Evolutionary conservation across 2,329 filamentous ascomycete species (phyloP).

Genomic region (Aureobasidium sp.): DNA sequence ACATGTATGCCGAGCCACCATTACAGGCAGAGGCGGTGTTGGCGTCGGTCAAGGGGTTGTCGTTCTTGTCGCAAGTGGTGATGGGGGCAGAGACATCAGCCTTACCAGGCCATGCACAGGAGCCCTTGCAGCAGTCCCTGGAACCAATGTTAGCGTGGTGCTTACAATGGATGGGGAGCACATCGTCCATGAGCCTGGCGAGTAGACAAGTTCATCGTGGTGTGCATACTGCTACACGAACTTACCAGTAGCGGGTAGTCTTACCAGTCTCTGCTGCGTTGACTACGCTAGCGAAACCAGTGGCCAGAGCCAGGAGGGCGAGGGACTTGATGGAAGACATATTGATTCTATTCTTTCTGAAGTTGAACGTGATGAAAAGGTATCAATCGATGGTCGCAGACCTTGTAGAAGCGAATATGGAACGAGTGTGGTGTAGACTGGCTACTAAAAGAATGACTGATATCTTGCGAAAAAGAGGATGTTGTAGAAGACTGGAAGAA

Average conservation of each 20-base stretch:
- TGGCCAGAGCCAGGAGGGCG: constrained; percentile 21
- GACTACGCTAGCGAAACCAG: constrained; percentile 19
- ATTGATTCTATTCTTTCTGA: not conserved
- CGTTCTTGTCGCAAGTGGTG: constrained; percentile 46
- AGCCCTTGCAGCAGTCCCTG: constrained; percentile 62
- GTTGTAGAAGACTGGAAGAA: not conserved
- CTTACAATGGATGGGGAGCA: not conserved
- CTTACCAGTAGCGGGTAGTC: constrained; percentile 32
- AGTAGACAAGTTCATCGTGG: not conserved
- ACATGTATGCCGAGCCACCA: constrained; percentile 52
- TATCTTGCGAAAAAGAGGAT: not conserved
- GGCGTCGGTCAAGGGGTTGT: constrained; percentile 46
- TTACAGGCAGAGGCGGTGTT: constrained; percentile 46
- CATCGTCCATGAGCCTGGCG: not conserved
- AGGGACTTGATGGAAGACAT: constrained; percentile 19
- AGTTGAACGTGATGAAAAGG: not conserved
- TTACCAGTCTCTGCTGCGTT: constrained; percentile 24
- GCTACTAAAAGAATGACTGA: constrained; percentile 3
- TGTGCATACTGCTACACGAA: not conserved
- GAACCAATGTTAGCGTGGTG: not conserved
- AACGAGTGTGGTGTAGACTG: constrained; percentile 6
- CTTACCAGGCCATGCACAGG: constrained; percentile 53
- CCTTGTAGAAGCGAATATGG: not conserved
- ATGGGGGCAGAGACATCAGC: constrained; percentile 45
- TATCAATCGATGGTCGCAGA: not conserved